phyloP scores from a whole-genome alignment of 371 early-diverging fungal genomes.

The Mortierella polycephala region DNA sequence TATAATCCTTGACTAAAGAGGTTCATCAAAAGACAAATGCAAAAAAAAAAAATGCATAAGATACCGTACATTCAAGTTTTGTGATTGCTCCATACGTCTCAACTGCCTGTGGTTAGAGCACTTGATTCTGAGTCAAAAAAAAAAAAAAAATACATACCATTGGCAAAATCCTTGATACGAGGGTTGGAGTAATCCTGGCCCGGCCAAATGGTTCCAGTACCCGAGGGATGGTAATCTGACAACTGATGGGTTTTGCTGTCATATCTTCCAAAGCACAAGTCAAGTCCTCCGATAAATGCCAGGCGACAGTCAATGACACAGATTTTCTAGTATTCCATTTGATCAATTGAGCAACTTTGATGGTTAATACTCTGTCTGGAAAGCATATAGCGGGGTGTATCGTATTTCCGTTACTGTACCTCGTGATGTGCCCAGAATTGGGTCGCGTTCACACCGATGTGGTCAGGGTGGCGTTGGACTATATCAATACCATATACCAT shows the following conservation, averaged over 20 bases:
- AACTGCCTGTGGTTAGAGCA: too few species aligned
- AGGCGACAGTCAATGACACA: constrained; percentile 85
- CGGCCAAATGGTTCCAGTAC: constrained; percentile 68
- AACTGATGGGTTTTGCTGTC: constrained; percentile 86
- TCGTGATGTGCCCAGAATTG: constrained; percentile 86
- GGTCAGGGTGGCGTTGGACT: constrained; percentile 90
- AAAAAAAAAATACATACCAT: constrained; percentile 59
- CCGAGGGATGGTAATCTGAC: constrained; percentile 72
- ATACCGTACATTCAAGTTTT: too few species aligned
- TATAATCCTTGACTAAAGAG: constrained; percentile 48
- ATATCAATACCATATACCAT: constrained; percentile 60
- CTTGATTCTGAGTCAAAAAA: not conserved
- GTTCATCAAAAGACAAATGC: not conserved
- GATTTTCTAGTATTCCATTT: constrained; percentile 66
- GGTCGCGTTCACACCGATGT: constrained; percentile 71
- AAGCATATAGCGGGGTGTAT: not conserved
- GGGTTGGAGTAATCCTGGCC: constrained; percentile 96
- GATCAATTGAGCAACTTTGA: constrained; percentile 70
- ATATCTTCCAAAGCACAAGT: constrained; percentile 92
- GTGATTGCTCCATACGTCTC: too few species aligned
- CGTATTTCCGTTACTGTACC: constrained; percentile 1
- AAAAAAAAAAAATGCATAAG: not conserved
- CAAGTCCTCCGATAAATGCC: constrained; percentile 93
- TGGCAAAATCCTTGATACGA: constrained; percentile 86
- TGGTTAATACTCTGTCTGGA: not conserved